phyloP scores from a whole-genome alignment of 2,329 filamentous ascomycete species.

The Dactylellina drechsleri region DNA sequence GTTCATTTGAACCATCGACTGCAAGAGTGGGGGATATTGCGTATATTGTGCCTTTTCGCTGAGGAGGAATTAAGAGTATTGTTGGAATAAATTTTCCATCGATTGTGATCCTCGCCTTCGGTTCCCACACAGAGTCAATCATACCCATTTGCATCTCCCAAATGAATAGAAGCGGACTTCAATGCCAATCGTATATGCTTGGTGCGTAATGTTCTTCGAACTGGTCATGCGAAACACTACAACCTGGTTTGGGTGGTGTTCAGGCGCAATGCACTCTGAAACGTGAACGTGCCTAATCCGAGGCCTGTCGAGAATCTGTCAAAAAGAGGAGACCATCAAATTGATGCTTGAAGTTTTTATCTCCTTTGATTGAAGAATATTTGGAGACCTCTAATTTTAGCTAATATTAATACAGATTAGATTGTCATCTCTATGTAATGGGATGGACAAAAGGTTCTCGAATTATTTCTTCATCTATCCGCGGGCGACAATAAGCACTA shows the following conservation, averaged over 20 bases:
- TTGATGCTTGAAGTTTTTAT: not conserved
- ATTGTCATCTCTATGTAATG: not conserved
- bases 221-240: slow-evolving; percentile 40
- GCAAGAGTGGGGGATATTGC: not conserved
- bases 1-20: not conserved
- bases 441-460: not conserved
- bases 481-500: not conserved
- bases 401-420: slow-evolving; percentile 9
- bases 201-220: not conserved
- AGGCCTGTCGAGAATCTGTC: slow-evolving; percentile 4
- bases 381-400: slow-evolving; percentile 15
- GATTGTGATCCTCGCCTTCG: slow-evolving; percentile 5
- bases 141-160: slow-evolving; percentile 1
- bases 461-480: slow-evolving; percentile 5
- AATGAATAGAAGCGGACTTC: not conserved
- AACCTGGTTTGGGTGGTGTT: slow-evolving; percentile 27
- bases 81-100: slow-evolving; percentile 8
- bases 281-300: slow-evolving; percentile 42
- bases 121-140: slow-evolving; percentile 17
- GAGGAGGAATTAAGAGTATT: slow-evolving; percentile 16
- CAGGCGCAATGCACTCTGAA: slow-evolving; percentile 52
- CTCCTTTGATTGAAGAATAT: slow-evolving; percentile 3
- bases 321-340: slow-evolving; percentile 1
- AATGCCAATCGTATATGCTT: slow-evolving; percentile 3
- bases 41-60: slow-evolving; percentile 18